Base-by-base conservation (phyloP, 352 stramenopile genomes). In the Phytopythium boreale region DNA sequence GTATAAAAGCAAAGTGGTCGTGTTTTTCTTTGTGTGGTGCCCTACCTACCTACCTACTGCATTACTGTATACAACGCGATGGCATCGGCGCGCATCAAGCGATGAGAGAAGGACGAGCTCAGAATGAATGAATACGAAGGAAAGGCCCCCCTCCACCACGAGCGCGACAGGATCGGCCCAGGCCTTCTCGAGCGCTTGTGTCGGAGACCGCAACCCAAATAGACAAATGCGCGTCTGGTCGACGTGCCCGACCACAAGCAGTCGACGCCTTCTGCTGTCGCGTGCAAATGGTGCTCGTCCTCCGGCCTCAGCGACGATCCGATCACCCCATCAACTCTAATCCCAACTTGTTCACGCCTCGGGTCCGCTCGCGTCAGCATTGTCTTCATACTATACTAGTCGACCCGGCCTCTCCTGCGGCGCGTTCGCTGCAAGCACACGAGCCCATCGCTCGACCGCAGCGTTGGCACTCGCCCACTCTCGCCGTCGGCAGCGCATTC, bases 381-480 rank as follows among this genome's bases (percentile, higher is more conserved):
- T 56, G 63, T n/a, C 63, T 67, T 84, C 75, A 84, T 76, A 84
- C 74, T 84, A 84, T 69, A 70, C 78, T 73, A 39, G 66, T 67
- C 56, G 68, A 67, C 29, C 66, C 56, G 46, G 79, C 55, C 22
- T 82, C 67, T 10, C 61, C 67, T 12, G 72, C 49, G 15, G 70
- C 34, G 27, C 66, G 56, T 37, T 67, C 63, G 27, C 72, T 52
- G 37, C 66, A 72, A 22, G 34, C 61, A 29, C 69, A 72, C 1
- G 44, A 41, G n/a, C 56, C 63, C 20, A 43, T 36, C 8, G 43
- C 43, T 37, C 22, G 22, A 22, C 44, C 67, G 29, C 70, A 77
- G 7, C 64, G 67, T 17, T 41, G 26, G 24, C 70, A 77, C 9
- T 39, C 46, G 26, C 7, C 6, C 22, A 2, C 47, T 34, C 34